phyloP scores from a whole-genome alignment of 148 eudicot genomes.

The Dianthus caryophyllus region DNA sequence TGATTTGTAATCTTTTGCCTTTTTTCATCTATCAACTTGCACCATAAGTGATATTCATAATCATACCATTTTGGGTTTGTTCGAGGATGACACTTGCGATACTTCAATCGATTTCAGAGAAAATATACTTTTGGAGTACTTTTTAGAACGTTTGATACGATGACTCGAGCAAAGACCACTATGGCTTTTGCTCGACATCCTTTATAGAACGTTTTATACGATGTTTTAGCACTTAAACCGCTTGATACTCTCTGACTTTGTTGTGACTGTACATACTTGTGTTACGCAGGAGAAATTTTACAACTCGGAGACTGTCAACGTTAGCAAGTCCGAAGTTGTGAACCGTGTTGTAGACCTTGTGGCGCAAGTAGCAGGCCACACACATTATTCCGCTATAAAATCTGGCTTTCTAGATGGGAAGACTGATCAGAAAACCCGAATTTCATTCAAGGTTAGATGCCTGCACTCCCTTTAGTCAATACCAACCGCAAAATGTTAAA shows the following conservation, averaged over 20 bases:
- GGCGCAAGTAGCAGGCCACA: constrained; percentile 37
- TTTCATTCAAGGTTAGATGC: constrained; percentile 73
- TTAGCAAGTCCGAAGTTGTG: constrained; percentile 38
- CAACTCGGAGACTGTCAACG: constrained; percentile 43
- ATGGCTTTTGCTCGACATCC: background rate
- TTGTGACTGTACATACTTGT: background rate
- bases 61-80: background rate
- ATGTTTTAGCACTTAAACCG: no score
- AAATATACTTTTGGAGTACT: no score
- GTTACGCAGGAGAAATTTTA: constrained; percentile 55
- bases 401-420: constrained; percentile 54
- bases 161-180: no score
- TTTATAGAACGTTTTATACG: background rate
- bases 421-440: constrained; percentile 58
- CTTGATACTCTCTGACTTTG: no score
- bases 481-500: background rate
- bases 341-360: constrained; percentile 35
- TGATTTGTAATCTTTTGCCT: background rate
- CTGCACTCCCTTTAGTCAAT: background rate
- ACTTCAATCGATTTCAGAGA: no score
- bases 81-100: no score
- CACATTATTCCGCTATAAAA: constrained; percentile 38
- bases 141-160: no score
- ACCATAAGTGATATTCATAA: background rate
- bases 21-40: background rate